phyloP scores from a whole-genome alignment of 257 asterid species.

The Salvia hispanica region DNA sequence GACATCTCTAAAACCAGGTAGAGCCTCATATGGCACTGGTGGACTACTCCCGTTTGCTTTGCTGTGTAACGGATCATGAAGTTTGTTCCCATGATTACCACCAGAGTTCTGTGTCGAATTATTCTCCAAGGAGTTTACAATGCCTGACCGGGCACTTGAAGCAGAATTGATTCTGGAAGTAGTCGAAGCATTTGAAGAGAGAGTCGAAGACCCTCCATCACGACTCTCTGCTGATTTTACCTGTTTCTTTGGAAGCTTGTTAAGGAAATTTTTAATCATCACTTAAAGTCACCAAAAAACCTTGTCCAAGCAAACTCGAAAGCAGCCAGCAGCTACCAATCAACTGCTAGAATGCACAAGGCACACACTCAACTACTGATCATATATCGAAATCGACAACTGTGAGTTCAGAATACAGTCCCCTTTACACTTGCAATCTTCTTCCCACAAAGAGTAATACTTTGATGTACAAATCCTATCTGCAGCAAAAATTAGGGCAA shows the following conservation, averaged over 20 bases:
- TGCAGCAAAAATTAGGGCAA: conserved; percentile 29
- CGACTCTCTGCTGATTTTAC: conserved; percentile 60
- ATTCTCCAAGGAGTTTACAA: conserved; percentile 40
- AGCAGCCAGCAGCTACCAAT: conserved; percentile 13
- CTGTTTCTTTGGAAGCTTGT: conserved; percentile 77
- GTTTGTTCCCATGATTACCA: conserved; percentile 41
- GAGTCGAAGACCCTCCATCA: conserved; percentile 58
- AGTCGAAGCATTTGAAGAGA: conserved; percentile 49
- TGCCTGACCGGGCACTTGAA: conserved; percentile 42
- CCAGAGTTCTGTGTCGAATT: conserved; percentile 44
- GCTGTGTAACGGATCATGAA: conserved; percentile 32
- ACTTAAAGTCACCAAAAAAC: conserved; percentile 40
- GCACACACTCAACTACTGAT: conserved; percentile 26
- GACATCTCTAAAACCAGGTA: conserved; percentile 81
- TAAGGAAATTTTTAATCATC: conserved; percentile 77
- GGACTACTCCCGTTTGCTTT: conserved; percentile 56
- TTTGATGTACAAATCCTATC: conserved; percentile 26
- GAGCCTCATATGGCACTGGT: conserved; percentile 59
- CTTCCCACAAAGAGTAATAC: conserved; percentile 18
- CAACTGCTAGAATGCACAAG: conserved; percentile 19
- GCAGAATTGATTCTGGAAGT: conserved; percentile 47
- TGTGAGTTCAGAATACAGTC: conserved; percentile 9
- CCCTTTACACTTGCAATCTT: conserved; percentile 33
- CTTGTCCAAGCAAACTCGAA: conserved; percentile 29
- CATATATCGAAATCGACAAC: conserved; percentile 23